A percentile compares a stretch with the other conserved stretches of the same genome.
Evolutionary conservation across 345 rosid genomes (phyloP).

Genomic region (Aurinia saxatilis): DNA sequence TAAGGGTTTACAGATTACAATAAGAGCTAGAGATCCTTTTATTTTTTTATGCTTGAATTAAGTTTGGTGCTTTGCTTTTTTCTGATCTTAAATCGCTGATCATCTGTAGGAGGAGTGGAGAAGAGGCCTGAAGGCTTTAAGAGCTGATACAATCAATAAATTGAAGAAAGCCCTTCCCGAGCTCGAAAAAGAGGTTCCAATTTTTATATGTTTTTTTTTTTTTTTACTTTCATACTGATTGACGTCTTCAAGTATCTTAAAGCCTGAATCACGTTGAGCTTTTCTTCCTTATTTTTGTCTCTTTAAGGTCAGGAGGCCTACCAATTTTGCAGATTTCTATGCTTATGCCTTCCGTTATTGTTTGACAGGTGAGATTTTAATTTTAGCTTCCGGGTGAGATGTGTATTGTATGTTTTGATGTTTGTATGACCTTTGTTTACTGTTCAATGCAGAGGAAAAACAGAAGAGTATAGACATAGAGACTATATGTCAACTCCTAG

Average conservation of each 20-base stretch:
- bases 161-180: slow-evolving; percentile 67
- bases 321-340: slow-evolving; percentile 77
- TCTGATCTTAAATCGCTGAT: background rate
- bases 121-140: slow-evolving; percentile 65
- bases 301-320: slow-evolving; percentile 55
- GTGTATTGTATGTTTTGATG: background rate
- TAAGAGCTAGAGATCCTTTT: background rate
- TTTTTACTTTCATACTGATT: background rate
- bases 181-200: slow-evolving; percentile 77
- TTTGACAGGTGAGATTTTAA: slow-evolving; percentile 62
- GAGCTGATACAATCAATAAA: slow-evolving; percentile 59
- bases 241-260: background rate
- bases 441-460: slow-evolving; percentile 65
- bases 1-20: no score
- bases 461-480: slow-evolving; percentile 89
- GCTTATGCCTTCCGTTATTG: slow-evolving; percentile 82
- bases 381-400: background rate
- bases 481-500: slow-evolving; percentile 76
- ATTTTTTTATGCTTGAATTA: background rate
- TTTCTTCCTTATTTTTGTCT: slow-evolving; percentile 14
- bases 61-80: background rate
- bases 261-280: background rate
- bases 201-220: background rate
- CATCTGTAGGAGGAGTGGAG: slow-evolving; percentile 81
- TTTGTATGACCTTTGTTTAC: background rate